Percentiles rank a stretch among this genome's conserved stretches.
phyloP scores from a whole-genome alignment of 2,329 filamentous ascomycete species.

The Cucurbitaria berberidis region DNA sequence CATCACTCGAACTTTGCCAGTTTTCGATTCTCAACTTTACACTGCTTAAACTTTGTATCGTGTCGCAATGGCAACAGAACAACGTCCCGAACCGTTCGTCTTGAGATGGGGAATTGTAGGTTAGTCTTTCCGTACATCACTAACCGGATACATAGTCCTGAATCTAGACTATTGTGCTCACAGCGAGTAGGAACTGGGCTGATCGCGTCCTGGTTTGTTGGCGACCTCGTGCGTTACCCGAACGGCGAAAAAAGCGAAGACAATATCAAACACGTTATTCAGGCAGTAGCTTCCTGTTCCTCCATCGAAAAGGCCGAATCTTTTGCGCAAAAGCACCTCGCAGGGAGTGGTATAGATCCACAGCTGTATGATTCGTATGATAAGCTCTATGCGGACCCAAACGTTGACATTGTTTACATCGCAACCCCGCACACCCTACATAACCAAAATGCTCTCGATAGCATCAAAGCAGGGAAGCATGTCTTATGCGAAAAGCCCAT shows the following conservation, averaged over 20 bases:
- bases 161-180: no score
- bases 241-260: no score
- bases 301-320: conserved; percentile 9
- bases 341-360: conserved; percentile 31
- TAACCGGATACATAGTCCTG: no score
- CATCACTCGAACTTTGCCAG: no score
- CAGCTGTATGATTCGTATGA: conserved; percentile 74
- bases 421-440: conserved; percentile 88
- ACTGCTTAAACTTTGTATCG: no score
- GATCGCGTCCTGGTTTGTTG: no score
- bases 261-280: conserved; percentile 10
- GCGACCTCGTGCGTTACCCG: no score
- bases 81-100: not conserved
- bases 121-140: no score
- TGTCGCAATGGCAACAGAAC: no score
- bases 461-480: conserved; percentile 77
- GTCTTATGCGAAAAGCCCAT: conserved; percentile 88
- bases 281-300: conserved; percentile 22
- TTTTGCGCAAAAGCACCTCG: conserved; percentile 10
- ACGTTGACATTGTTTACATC: conserved; percentile 83
- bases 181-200: no score
- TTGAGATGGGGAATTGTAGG: not conserved
- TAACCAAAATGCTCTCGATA: conserved; percentile 82
- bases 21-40: no score
- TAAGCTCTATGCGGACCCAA: conserved; percentile 74